These are phyloP conservation scores for Euphorbia schlechtendalii DNA, from an alignment of 441 rosid species.

Conservation along the genomic window DNA sequence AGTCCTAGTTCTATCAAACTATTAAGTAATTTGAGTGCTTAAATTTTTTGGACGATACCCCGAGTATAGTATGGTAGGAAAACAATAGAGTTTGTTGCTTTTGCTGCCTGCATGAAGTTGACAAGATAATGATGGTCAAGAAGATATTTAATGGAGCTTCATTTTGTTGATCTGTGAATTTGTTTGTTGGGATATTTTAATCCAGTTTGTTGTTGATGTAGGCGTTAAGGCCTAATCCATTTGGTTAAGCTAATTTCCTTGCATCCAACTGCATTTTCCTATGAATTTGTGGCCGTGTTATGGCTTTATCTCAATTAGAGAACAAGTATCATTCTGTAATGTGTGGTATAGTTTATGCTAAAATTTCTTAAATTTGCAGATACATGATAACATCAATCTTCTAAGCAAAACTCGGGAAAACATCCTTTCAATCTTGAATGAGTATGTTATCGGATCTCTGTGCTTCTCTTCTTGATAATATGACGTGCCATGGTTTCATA, in stretches of 20 bases:
- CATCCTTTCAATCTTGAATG: slow-evolving; percentile 66
- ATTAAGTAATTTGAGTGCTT: not conserved
- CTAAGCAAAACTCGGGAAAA: slow-evolving; percentile 67
- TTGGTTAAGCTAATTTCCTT: no score
- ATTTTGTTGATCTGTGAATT: not conserved
- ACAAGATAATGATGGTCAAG: not conserved
- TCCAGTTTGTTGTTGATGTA: slow-evolving; percentile 1
- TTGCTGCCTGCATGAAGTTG: not conserved
- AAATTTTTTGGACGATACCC: not conserved
- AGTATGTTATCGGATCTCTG: slow-evolving; percentile 36
- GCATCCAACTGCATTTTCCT: not conserved
- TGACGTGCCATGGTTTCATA: not conserved
- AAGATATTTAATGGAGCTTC: not conserved
- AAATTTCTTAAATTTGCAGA: slow-evolving; percentile 32
- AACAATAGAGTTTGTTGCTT: not conserved
- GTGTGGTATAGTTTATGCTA: not conserved
- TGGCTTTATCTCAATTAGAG: not conserved
- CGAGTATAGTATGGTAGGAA: not conserved
- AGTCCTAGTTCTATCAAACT: not conserved
- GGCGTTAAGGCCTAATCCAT: not conserved
- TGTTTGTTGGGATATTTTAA: not conserved
- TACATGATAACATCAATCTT: slow-evolving; percentile 62
- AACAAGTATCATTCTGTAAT: not conserved
- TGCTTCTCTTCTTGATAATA: slow-evolving; percentile 5
- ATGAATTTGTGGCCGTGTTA: not conserved